Conservation (phyloP, 345 rosid genomes). For the Kandelia obovata region DNA sequence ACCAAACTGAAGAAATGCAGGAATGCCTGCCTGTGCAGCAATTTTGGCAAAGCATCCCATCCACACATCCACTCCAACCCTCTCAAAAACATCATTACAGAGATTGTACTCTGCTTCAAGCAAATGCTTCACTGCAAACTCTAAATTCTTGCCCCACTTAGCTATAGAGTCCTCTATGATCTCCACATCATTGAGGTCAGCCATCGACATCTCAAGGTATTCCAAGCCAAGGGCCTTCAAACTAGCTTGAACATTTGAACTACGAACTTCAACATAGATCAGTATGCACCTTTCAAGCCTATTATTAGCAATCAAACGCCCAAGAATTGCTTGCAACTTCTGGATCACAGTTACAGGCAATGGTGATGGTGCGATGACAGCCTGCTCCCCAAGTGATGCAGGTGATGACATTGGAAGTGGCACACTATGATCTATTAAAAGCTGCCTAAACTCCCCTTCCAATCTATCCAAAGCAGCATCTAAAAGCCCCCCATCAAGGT, state of each 20-base stretch:
- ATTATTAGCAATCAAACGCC: slow-evolving; percentile 79
- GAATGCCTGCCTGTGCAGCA: slow-evolving; percentile 94
- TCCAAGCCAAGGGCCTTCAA: slow-evolving; percentile 87
- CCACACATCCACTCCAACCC: slow-evolving; percentile 79
- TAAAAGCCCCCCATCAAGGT: slow-evolving; percentile 81
- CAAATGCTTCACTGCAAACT: slow-evolving; percentile 97
- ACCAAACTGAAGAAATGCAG: slow-evolving; percentile 91
- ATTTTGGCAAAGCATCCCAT: slow-evolving; percentile 95
- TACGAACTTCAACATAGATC: slow-evolving; percentile 85
- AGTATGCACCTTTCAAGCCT: slow-evolving; percentile 76
- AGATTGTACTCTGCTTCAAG: slow-evolving; percentile 94
- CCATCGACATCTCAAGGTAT: slow-evolving; percentile 82
- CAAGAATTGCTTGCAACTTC: slow-evolving; percentile 85
- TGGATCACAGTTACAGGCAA: slow-evolving; percentile 82
- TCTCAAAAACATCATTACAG: slow-evolving; percentile 92
- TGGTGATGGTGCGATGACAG: slow-evolving; percentile 84
- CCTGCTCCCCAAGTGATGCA: slow-evolving; percentile 51
- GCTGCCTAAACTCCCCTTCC: slow-evolving; percentile 69
- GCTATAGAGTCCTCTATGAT: slow-evolving; percentile 81
- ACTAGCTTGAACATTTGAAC: slow-evolving; percentile 86
- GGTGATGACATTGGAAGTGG: slow-evolving; percentile 89
- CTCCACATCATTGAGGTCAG: slow-evolving; percentile 86
- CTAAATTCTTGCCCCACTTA: slow-evolving; percentile 96
- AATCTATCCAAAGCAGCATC: slow-evolving; percentile 79
- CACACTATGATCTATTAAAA: slow-evolving; percentile 74